phyloP scores from a whole-genome alignment of 768 basidiomycete genomes.

The Scleroderma bovista region DNA sequence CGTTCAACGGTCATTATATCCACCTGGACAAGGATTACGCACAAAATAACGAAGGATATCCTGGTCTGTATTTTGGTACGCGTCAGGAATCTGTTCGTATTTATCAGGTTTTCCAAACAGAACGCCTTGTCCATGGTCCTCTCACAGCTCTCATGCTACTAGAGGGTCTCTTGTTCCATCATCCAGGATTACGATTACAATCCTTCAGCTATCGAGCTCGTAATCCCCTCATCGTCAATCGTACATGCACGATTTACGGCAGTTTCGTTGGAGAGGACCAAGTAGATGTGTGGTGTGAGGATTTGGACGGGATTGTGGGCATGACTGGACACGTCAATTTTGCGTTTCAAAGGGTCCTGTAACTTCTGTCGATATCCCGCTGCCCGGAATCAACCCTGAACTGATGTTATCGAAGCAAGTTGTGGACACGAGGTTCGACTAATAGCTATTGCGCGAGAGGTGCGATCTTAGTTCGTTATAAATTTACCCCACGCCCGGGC shows the following conservation, averaged over 20 bases:
- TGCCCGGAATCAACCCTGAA: too few relatives aligned
- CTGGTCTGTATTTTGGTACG: slow-evolving; percentile 37
- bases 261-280: slow-evolving; percentile 33
- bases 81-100: background rate
- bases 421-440: too few relatives aligned
- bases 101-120: slow-evolving; percentile 30
- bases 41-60: slow-evolving; percentile 61
- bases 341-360: background rate
- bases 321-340: slow-evolving; percentile 56
- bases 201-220: slow-evolving; percentile 66
- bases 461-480: too few relatives aligned
- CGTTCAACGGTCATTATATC: slow-evolving; percentile 81
- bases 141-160: slow-evolving; percentile 76
- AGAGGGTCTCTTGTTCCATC: slow-evolving; percentile 49
- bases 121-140: slow-evolving; percentile 82
- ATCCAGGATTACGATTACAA: slow-evolving; percentile 41
- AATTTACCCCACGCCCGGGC: too few relatives aligned
- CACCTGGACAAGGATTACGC: slow-evolving; percentile 78
- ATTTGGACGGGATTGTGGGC: slow-evolving; percentile 53
- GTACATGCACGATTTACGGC: slow-evolving; percentile 43
- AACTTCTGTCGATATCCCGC: slow-evolving; percentile 36
- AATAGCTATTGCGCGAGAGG: too few relatives aligned
- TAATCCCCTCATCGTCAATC: slow-evolving; percentile 56
- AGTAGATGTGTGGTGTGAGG: slow-evolving; percentile 53
- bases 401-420: too few relatives aligned